Evolutionary conservation across 352 stramenopile species (phyloP).

Genomic region (Pythium aquatile): DNA sequence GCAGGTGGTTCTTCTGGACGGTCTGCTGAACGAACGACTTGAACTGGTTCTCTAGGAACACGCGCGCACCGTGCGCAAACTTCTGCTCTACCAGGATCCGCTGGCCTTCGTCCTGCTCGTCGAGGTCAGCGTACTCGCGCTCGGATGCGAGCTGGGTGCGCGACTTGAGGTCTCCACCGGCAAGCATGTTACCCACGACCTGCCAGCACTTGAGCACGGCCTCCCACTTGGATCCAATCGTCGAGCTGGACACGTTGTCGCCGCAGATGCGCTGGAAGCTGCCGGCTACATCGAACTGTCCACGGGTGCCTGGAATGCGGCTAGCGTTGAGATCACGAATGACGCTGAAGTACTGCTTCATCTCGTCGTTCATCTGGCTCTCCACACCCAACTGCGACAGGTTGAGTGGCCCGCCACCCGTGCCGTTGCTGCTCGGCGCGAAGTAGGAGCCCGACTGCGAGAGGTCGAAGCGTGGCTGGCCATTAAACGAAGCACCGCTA

Average conservation of each 20-base stretch:
- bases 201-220: conserved; percentile 82
- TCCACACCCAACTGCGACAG: conserved; percentile 66
- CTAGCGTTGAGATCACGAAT: conserved; percentile 70
- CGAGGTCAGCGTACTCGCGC: conserved; percentile 47
- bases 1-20: conserved; percentile 68
- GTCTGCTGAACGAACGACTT: conserved; percentile 74
- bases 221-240: conserved; percentile 70
- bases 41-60: conserved; percentile 82
- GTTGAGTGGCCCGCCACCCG: conserved; percentile 32
- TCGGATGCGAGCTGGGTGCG: conserved; percentile 47
- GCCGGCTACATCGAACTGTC: conserved; percentile 64
- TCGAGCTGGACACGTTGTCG: conserved; percentile 54
- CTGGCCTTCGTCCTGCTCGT: conserved; percentile 37
- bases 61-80: conserved; percentile 62
- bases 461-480: conserved; percentile 52
- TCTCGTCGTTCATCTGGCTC: conserved; percentile 77
- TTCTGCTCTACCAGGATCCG: conserved; percentile 44
- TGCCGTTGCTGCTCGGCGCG: conserved; percentile 24
- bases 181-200: conserved; percentile 64
- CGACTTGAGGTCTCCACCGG: conserved; percentile 45
- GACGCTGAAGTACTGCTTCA: conserved; percentile 78
- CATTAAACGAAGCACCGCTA: conserved; percentile 42
- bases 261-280: conserved; percentile 53
- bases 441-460: conserved; percentile 32
- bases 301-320: conserved; percentile 65